Conservation (phyloP, 2,329 filamentous ascomycete genomes). For the Paraphoma chrysanthemicola region DNA sequence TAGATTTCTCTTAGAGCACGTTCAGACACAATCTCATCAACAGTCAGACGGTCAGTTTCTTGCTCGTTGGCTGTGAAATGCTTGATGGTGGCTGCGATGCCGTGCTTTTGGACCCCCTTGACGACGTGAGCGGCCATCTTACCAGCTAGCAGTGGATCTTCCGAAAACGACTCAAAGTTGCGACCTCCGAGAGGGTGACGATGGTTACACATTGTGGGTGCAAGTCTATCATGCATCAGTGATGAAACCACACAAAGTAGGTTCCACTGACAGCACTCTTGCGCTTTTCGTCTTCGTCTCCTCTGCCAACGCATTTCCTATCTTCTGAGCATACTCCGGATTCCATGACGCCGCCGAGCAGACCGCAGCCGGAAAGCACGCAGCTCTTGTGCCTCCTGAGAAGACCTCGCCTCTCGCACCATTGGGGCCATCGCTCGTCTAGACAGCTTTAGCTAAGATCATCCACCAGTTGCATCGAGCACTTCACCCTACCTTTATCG, state of each 20-base stretch:
- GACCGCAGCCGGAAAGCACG: constrained; percentile 77
- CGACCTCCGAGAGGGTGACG: constrained; percentile 79
- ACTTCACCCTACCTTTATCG: constrained; percentile 51
- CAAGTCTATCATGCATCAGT: constrained; percentile 55
- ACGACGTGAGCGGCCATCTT: constrained; percentile 69
- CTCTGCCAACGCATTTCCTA: constrained; percentile 71
- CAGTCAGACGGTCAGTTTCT: constrained; percentile 72
- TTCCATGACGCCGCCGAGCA: constrained; percentile 76
- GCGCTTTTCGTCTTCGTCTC: constrained; percentile 77
- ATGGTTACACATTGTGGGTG: constrained; percentile 81
- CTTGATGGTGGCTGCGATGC: constrained; percentile 75
- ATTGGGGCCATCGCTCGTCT: constrained; percentile 72
- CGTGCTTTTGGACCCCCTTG: constrained; percentile 67
- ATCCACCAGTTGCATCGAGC: neutral
- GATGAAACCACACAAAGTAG: no score
- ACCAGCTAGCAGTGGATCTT: constrained; percentile 72
- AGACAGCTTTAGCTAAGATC: constrained; percentile 18
- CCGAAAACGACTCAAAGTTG: constrained; percentile 78
- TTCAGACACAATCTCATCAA: constrained; percentile 56
- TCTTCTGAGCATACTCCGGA: constrained; percentile 59
- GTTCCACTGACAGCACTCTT: constrained; percentile 63
- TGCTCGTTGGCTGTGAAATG: constrained; percentile 74
- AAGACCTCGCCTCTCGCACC: constrained; percentile 69
- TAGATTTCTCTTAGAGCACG: constrained; percentile 66
- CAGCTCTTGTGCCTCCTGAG: constrained; percentile 69